phyloP scores from a whole-genome alignment of 2,329 filamentous ascomycete genomes.

The Rhinocladiella similis region DNA sequence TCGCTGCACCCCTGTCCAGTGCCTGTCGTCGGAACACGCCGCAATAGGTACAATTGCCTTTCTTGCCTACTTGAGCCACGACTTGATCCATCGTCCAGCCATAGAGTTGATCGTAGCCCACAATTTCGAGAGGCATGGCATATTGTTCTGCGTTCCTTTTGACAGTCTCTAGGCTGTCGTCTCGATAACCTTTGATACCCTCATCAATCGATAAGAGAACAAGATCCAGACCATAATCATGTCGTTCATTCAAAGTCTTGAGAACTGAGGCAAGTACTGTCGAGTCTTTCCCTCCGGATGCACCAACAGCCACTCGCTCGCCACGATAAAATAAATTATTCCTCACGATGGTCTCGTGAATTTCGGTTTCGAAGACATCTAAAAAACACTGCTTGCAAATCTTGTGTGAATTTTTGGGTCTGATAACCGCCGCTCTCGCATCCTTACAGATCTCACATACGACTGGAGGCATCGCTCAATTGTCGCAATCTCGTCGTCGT shows the following conservation, averaged over 20 bases:
- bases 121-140: conserved; percentile 84
- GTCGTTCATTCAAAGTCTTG: conserved; percentile 88
- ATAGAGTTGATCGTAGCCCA: conserved; percentile 91
- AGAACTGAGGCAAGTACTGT: conserved; percentile 93
- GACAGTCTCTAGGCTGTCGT: conserved; percentile 94
- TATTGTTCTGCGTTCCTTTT: conserved; percentile 92
- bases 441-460: conserved; percentile 74
- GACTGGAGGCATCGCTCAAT: conserved; percentile 67
- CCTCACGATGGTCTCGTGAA: conserved; percentile 85
- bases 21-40: conserved; percentile 95
- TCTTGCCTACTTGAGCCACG: conserved; percentile 93
- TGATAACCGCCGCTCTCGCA: conserved; percentile 81
- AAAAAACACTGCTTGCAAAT: conserved; percentile 91
- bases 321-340: conserved; percentile 79
- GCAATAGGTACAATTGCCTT: conserved; percentile 98
- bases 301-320: conserved; percentile 89
- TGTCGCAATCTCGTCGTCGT: background rate
- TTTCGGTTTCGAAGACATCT: conserved; percentile 82
- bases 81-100: conserved; percentile 99
- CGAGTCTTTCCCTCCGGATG: conserved; percentile 95
- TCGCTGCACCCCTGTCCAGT: conserved; percentile 85
- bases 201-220: conserved; percentile 92
- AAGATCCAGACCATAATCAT: conserved; percentile 82
- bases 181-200: conserved; percentile 93
- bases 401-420: conserved; percentile 92